Conservation (phyloP, 441 rosid species). For the Raphanus hybrid region DNA sequence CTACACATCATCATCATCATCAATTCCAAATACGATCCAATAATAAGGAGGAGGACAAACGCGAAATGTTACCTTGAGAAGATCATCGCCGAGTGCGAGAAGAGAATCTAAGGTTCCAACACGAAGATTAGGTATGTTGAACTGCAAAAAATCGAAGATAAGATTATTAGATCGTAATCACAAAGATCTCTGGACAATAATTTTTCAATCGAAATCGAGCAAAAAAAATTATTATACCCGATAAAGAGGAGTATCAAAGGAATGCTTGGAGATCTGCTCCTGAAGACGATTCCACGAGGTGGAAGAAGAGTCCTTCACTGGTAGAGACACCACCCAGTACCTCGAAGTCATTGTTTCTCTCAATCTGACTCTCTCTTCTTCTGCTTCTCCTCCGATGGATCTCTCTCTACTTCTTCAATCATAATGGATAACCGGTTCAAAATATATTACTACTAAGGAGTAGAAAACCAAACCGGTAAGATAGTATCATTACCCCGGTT, state of each 20-base stretch:
- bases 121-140: slow-evolving; percentile 93
- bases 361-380: slow-evolving; percentile 12
- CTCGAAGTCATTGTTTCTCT: slow-evolving; percentile 70
- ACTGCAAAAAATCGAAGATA: slow-evolving; percentile 56
- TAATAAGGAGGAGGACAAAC: not conserved
- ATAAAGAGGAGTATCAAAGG: slow-evolving; percentile 96
- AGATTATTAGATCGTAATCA: not conserved
- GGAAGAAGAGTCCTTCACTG: slow-evolving; percentile 78
- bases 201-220: too few species aligned
- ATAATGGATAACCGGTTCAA: slow-evolving; percentile 40
- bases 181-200: slow-evolving; percentile 15
- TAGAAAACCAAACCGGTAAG: slow-evolving; percentile 26
- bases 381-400: slow-evolving; percentile 40
- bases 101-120: slow-evolving; percentile 99
- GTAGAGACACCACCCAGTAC: slow-evolving; percentile 94
- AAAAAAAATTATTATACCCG: slow-evolving; percentile 56
- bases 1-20: slow-evolving; percentile 45
- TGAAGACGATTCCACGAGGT: slow-evolving; percentile 79
- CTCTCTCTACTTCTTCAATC: slow-evolving; percentile 29
- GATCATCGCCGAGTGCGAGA: slow-evolving; percentile 95
- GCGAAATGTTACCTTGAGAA: slow-evolving; percentile 62
- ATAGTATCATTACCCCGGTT: slow-evolving; percentile 26
- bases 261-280: slow-evolving; percentile 91
- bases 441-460: not conserved
- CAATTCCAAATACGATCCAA: slow-evolving; percentile 1